These are phyloP conservation scores for Trichoderma breve DNA, from an alignment of 2,329 filamentous ascomycete genomes.

Conservation along the genomic window DNA sequence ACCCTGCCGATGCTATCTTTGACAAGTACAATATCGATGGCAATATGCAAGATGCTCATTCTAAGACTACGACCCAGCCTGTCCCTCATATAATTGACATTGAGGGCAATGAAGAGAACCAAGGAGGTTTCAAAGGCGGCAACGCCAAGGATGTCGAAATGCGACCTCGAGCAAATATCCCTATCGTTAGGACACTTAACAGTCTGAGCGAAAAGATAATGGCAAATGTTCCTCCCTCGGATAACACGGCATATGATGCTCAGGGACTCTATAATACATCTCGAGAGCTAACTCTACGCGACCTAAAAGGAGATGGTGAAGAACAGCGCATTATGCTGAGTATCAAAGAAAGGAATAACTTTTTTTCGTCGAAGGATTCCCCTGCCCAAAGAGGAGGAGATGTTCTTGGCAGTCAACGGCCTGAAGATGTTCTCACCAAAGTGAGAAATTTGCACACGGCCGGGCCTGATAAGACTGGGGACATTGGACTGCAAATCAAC, in stretches of 20 bases:
- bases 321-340: slow-evolving; percentile 80
- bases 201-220: slow-evolving; percentile 91
- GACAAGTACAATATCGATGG: slow-evolving; percentile 81
- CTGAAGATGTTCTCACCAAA: slow-evolving; percentile 62
- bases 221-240: slow-evolving; percentile 77
- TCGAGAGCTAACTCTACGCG: slow-evolving; percentile 71
- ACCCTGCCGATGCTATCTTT: slow-evolving; percentile 73
- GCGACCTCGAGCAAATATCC: slow-evolving; percentile 76
- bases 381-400: slow-evolving; percentile 44
- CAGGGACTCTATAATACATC: slow-evolving; percentile 69
- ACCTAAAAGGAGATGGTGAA: slow-evolving; percentile 71
- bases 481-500: slow-evolving; percentile 59
- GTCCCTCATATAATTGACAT: slow-evolving; percentile 90
- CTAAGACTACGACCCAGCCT: slow-evolving; percentile 57
- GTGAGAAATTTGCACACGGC: slow-evolving; percentile 61
- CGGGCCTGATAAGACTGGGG: slow-evolving; percentile 46
- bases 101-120: slow-evolving; percentile 91
- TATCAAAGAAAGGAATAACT: slow-evolving; percentile 80
- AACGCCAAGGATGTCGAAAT: slow-evolving; percentile 90
- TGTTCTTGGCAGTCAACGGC: slow-evolving; percentile 67
- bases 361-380: slow-evolving; percentile 66
- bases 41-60: slow-evolving; percentile 54
- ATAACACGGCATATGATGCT: slow-evolving; percentile 60
- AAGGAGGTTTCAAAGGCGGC: slow-evolving; percentile 76
- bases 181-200: slow-evolving; percentile 86